Conservation (phyloP, 768 basidiomycete species). For the Kwoniella heveanensis region DNA sequence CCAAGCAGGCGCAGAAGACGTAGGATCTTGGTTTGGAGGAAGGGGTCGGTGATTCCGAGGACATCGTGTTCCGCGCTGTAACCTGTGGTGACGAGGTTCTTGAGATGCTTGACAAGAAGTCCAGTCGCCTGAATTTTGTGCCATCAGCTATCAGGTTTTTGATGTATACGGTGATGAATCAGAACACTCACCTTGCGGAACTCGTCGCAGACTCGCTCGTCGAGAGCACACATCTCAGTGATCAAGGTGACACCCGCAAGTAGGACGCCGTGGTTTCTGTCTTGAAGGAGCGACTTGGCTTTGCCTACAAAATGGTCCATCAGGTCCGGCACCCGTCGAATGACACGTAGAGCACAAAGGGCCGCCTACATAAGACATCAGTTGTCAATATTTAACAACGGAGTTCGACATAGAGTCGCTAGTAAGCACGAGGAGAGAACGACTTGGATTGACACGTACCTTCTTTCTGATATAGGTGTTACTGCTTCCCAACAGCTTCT, state of each 20-base stretch:
- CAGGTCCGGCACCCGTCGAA: slow-evolving; percentile 94
- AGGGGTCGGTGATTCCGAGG: slow-evolving; percentile 80
- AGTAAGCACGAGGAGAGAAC: too few species aligned
- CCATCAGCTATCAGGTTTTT: not conserved
- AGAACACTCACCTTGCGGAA: slow-evolving; percentile 75
- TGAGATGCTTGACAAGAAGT: slow-evolving; percentile 88
- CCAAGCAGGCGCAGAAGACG: slow-evolving; percentile 87
- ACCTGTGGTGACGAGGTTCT: slow-evolving; percentile 90
- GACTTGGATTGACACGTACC: slow-evolving; percentile 66
- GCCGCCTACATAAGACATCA: slow-evolving; percentile 68
- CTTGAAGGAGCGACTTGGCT: slow-evolving; percentile 85
- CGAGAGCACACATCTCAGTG: slow-evolving; percentile 87
- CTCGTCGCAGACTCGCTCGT: slow-evolving; percentile 71
- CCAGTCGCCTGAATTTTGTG: slow-evolving; percentile 27
- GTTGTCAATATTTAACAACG: not conserved
- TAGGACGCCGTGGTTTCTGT: slow-evolving; percentile 95
- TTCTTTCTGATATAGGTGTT: slow-evolving; percentile 99
- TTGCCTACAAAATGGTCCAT: slow-evolving; percentile 87
- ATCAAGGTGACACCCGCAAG: slow-evolving; percentile 92
- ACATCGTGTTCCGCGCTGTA: slow-evolving; percentile 99
- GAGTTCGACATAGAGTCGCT: too few species aligned
- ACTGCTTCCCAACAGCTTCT: slow-evolving; percentile 92
- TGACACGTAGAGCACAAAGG: slow-evolving; percentile 87
- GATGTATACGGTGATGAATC: not conserved
- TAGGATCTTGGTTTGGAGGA: slow-evolving; percentile 72